These are phyloP conservation scores for Phytophthora foliorum DNA, from an alignment of 352 stramenopile species.

Conservation along the genomic window DNA sequence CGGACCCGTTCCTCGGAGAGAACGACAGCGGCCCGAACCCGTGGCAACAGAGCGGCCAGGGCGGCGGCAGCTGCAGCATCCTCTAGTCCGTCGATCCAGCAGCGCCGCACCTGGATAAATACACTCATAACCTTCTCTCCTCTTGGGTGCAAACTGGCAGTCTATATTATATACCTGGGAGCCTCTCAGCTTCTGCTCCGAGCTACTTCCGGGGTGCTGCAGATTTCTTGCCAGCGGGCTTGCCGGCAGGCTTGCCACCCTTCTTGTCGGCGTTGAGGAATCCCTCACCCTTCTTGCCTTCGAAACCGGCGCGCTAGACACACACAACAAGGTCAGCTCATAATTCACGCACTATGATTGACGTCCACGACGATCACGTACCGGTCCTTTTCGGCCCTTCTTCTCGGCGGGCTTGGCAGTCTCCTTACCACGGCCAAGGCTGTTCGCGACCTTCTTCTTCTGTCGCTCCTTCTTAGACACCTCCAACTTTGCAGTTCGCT, in stretches of 20 bases:
- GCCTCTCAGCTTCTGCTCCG: slow-evolving; percentile 42
- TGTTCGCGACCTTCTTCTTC: slow-evolving; percentile 68
- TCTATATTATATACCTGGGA: slow-evolving; percentile 56
- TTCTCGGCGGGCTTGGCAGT: slow-evolving; percentile 46
- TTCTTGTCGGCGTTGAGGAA: slow-evolving; percentile 81
- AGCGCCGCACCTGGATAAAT: too few relatives aligned
- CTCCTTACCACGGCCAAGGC: slow-evolving; percentile 30
- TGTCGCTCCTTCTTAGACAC: slow-evolving; percentile 74
- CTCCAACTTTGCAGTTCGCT: slow-evolving; percentile 63
- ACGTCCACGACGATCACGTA: slow-evolving; percentile 18
- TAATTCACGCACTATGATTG: neutral
- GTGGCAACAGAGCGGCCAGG: slow-evolving; percentile 76
- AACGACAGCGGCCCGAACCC: slow-evolving; percentile 73
- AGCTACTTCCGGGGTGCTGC: slow-evolving; percentile 46
- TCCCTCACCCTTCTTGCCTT: slow-evolving; percentile 82
- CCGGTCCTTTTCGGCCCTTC: slow-evolving; percentile 50
- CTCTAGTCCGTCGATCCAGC: slow-evolving; percentile 37
- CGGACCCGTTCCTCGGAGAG: slow-evolving; percentile 81
- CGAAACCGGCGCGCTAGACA: slow-evolving; percentile 73
- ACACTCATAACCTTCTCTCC: slow-evolving; percentile 8
- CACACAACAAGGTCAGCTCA: slow-evolving; percentile 21
- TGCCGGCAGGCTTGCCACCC: slow-evolving; percentile 29
- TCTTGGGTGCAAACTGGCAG: slow-evolving; percentile 36
- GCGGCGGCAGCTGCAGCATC: slow-evolving; percentile 72
- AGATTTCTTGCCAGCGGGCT: slow-evolving; percentile 29